Evolutionary conservation across 805 yeast genomes (phyloP), one percentile per base, ranked within the genome.

Genomic region (Hanseniaspora nectarophila): DNA sequence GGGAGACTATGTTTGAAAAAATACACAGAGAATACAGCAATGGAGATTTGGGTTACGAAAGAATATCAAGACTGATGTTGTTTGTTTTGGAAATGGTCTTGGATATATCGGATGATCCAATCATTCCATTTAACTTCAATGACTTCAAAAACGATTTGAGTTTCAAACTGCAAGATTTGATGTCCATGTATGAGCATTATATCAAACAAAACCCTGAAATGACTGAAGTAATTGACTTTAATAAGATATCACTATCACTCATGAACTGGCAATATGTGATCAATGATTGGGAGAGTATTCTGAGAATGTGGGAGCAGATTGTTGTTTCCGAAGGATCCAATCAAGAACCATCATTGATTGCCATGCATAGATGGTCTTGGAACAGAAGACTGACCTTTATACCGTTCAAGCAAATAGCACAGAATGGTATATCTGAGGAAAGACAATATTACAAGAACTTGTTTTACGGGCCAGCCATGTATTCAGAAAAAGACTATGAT

Each of bases 331-430:
- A 73, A 31, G 75, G 72, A 45, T 69, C 74, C 4, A 89, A 83
- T 2, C 60, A 78, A 3, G 95, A 89, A 62, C 88, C 95, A 1
- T 77, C 87, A 1, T 62, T 82, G 53, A 67, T 85, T 37, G 74
- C 89, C 0, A 78, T 81, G 43, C 80, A 77, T 56, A 72, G 97
- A 59, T 77, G 85, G 82, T 78, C 77, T 53, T 84, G 92, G 85
- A 89, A 89, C 64, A 73, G 78, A n/a, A 77, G 78, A 55, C 65
- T 86, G 59, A 64, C 76, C 3, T 63, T 67, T 15, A 70, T 85
- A 54, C 82, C 80, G 56, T 75, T 74, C 56, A 63, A 70, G 18
- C 74, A 85, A 56, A 60, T 81, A 9, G 62, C 69, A 6, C 62
- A 69, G 1, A 68, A 66, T 7, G 77, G 77, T 1, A 58, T 76